Evolutionary conservation across 768 basidiomycete species (phyloP), one percentile per base, ranked within the genome.

Genomic region (Tulasnella sp.): DNA sequence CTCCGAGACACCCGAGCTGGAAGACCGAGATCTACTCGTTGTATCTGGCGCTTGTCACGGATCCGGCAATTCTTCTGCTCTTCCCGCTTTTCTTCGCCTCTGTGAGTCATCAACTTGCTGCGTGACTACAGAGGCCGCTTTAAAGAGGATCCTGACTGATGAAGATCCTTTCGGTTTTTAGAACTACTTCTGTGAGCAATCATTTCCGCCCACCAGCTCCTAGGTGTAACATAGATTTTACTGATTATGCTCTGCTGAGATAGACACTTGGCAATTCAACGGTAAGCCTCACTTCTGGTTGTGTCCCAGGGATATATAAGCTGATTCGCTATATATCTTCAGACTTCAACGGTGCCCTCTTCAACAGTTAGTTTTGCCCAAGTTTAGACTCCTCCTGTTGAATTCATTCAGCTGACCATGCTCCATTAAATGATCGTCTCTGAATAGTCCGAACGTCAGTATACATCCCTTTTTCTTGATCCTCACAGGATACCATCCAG

Each of bases 71-170:
- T 64, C 61, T 89, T 15, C 71, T 87, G 3, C 76, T 90, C 19
- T 86, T 91, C 74, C 89, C 88, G 11, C 85, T 90, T 83, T 89
- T 90, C 70, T 80, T 88, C 56, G 80, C 84, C 7, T 84, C 82
- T 8, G 59, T 60, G 29, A 38, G 34, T 38, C 15, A 5, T 15
- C 7, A 7, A 38, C 34, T 38, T 5, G 7, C 7, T 38, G 34
- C 34, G 34, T 15, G 34, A 38, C 34, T 15, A 5, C 34, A n/a
- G n/a, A n/a, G n/a, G 27, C 19, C 27, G 7, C n/a, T 29, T 7
- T 48, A 48, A 48, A 5, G 21, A 7, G 46, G 19, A 43, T 12
- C 42, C 42, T 19, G 19, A 12, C 46, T 29, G 46, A 21, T 48
- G 46, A n/a, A 38, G n/a, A n/a, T 52, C 22, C n/a, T 10, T 10